These are phyloP conservation scores for Barnettozyma sp. DNA, from an alignment of 805 yeast species.

Conservation along the genomic window DNA sequence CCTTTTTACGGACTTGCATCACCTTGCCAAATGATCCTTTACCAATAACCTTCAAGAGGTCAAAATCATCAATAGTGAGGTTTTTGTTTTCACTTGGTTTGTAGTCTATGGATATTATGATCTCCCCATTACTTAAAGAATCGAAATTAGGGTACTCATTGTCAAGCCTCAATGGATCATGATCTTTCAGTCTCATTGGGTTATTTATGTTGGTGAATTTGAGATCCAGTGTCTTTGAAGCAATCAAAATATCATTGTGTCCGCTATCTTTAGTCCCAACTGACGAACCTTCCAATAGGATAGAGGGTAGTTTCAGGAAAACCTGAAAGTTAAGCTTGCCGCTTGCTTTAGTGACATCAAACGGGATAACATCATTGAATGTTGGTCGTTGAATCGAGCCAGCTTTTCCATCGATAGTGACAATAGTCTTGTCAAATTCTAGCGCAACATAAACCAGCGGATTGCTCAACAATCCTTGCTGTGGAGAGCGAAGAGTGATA, in stretches of 20 bases:
- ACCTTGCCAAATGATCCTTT: slow-evolving; percentile 98
- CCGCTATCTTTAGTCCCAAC: too few relatives aligned
- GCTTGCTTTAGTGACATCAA: slow-evolving; percentile 67
- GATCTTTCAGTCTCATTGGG: slow-evolving; percentile 56
- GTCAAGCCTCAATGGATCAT: slow-evolving; percentile 43
- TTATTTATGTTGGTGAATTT: slow-evolving; percentile 44
- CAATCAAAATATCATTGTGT: slow-evolving; percentile 58
- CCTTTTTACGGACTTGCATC: slow-evolving; percentile 96
- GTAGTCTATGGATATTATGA: slow-evolving; percentile 61
- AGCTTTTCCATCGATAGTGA: slow-evolving; percentile 77
- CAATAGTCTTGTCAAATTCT: slow-evolving; percentile 92
- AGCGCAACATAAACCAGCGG: slow-evolving; percentile 78
- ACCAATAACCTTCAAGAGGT: slow-evolving; percentile 88
- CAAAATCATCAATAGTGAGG: slow-evolving; percentile 85
- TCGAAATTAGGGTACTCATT: slow-evolving; percentile 23
- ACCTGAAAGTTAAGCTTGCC: slow-evolving; percentile 68
- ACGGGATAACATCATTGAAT: slow-evolving; percentile 85
- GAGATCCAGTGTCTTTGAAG: slow-evolving; percentile 59
- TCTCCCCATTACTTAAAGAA: slow-evolving; percentile 34
- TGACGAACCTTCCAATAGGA: slow-evolving; percentile 33
- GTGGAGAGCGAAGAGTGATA: slow-evolving; percentile 46
- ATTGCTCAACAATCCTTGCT: slow-evolving; percentile 32
- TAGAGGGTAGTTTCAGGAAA: slow-evolving; percentile 70
- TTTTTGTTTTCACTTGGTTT: slow-evolving; percentile 61
- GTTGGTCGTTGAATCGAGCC: slow-evolving; percentile 74